Evolutionary conservation across 2,329 filamentous ascomycete genomes (phyloP).

Genomic region (Trichoderma sp.): DNA sequence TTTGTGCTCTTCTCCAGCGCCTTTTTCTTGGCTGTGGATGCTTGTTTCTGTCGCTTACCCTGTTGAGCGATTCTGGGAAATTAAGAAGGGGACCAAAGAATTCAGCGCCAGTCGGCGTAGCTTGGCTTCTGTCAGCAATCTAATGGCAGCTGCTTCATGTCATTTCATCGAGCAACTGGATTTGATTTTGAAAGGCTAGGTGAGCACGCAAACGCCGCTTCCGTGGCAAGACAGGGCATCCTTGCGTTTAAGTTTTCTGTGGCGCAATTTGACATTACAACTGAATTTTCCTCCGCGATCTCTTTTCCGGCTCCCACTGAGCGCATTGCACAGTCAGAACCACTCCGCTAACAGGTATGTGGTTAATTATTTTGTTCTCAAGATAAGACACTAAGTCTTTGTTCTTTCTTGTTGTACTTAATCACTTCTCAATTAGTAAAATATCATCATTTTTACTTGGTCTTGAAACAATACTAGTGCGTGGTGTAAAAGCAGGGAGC

Average conservation of each 20-base stretch:
- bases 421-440: background rate
- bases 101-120: background rate
- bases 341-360: background rate
- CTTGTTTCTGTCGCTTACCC: background rate
- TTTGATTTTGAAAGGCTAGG: background rate
- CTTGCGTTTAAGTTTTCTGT: conserved; percentile 10
- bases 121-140: background rate
- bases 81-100: too few relatives aligned
- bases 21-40: background rate
- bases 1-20: background rate
- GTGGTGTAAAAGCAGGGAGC: background rate
- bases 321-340: background rate
- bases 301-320: background rate
- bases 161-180: background rate
- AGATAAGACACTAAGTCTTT: background rate
- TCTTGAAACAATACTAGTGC: background rate
- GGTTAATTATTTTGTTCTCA: background rate
- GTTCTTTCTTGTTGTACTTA: background rate
- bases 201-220: background rate
- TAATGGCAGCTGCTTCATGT: background rate
- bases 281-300: background rate
- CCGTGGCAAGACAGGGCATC: background rate
- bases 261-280: background rate
- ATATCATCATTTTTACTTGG: background rate
- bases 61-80: background rate